Evolutionary conservation across 331 rosid genomes (phyloP).

Genomic region (Rhamnella rubrinervis): DNA sequence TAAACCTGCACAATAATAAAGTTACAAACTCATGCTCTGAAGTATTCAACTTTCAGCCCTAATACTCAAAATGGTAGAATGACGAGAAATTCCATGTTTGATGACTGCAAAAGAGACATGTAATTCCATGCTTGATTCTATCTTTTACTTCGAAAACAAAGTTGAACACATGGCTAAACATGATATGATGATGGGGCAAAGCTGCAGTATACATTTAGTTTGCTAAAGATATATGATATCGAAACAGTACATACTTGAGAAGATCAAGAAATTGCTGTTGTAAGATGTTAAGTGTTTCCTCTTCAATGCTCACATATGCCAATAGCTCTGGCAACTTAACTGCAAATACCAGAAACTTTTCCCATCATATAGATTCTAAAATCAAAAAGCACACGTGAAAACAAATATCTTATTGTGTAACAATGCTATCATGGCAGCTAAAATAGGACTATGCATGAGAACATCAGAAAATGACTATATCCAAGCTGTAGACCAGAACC

Average conservation of each 20-base stretch:
- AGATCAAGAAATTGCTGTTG: constrained; percentile 77
- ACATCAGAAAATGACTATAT: too few relatives aligned
- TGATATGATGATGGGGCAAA: background rate
- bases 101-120: too few relatives aligned
- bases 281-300: constrained; percentile 70
- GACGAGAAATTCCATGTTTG: too few relatives aligned
- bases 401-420: background rate
- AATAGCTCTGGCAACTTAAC: constrained; percentile 95
- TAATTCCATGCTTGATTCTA: background rate
- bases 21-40: background rate
- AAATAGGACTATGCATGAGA: background rate
- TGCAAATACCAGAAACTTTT: constrained; percentile 51
- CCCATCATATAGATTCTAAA: constrained; percentile 8
- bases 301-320: constrained; percentile 84
- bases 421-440: background rate
- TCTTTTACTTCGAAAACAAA: background rate
- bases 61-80: background rate
- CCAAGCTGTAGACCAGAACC: too few relatives aligned
- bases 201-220: background rate
- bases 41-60: background rate
- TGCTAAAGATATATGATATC: background rate
- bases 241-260: constrained; percentile 49
- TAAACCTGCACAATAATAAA: constrained; percentile 51
- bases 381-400: background rate
- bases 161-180: background rate